phyloP scores from a whole-genome alignment of 441 rosid species.

The Cnidoscolus chayamansa region DNA sequence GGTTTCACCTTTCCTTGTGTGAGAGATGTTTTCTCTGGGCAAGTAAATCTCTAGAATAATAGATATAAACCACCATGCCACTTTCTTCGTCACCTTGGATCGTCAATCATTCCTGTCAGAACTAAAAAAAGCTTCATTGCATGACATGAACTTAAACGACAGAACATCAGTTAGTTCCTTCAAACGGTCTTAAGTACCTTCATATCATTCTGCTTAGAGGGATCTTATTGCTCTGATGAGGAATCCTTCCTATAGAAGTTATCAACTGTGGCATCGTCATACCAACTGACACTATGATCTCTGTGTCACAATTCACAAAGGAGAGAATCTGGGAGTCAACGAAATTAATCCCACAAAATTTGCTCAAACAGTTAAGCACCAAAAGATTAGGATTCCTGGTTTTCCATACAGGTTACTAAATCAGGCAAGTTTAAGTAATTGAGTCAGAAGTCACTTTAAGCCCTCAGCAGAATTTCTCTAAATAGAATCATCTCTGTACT shows the following conservation, averaged over 20 bases:
- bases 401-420: neutral
- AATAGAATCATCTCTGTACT: neutral
- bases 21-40: neutral
- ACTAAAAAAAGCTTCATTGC: neutral
- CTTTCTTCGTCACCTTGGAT: neutral
- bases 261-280: constrained; percentile 95
- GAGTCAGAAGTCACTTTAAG: neutral
- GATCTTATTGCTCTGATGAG: constrained; percentile 48
- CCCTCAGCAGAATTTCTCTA: neutral
- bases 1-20: neutral
- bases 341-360: neutral
- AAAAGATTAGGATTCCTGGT: neutral
- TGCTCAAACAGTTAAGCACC: neutral
- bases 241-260: constrained; percentile 48
- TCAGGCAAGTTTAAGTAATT: neutral
- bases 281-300: constrained; percentile 91
- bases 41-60: neutral
- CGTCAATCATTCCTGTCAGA: neutral
- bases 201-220: constrained; percentile 54
- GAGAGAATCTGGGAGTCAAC: neutral
- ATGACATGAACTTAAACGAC: neutral
- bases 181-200: constrained; percentile 20
- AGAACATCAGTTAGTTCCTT: neutral
- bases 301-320: constrained; percentile 48
- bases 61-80: neutral